Conservation (phyloP, 257 asterid species). For the Phtheirospermum japonicum region DNA sequence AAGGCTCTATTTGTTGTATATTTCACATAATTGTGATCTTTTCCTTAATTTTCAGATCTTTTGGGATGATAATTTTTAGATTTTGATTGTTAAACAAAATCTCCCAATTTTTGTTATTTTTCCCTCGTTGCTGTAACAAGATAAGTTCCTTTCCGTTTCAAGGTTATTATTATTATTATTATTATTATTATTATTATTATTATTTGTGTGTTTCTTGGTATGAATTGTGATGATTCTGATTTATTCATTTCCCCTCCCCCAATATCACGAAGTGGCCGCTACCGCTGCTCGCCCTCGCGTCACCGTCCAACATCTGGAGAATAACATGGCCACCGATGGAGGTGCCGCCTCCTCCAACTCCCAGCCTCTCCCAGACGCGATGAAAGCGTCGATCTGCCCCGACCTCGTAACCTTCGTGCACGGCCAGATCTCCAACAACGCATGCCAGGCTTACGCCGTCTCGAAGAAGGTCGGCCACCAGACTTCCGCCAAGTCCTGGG, state of each 20-base stretch:
- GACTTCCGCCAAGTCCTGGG: conserved; percentile 93
- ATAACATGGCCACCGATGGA: conserved; percentile 64
- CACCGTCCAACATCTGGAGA: conserved; percentile 53
- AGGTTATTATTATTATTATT: too few species aligned
- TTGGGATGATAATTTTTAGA: too few species aligned
- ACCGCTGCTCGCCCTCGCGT: conserved; percentile 79
- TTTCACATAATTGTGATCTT: too few species aligned
- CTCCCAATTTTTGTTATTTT: too few species aligned
- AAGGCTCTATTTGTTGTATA: too few species aligned
- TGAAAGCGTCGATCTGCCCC: conserved; percentile 62
- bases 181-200: too few species aligned
- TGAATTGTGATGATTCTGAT: too few species aligned
- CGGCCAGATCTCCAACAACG: conserved; percentile 36
- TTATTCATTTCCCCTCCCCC: not conserved
- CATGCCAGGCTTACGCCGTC: conserved; percentile 52
- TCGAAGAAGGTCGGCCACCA: conserved; percentile 81
- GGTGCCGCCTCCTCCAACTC: conserved; percentile 34
- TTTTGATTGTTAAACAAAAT: too few species aligned
- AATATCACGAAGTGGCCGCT: conserved; percentile 39
- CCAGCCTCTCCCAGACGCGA: conserved; percentile 62
- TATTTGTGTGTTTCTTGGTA: too few species aligned
- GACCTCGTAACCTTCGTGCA: conserved; percentile 29
- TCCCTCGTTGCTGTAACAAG: too few species aligned
- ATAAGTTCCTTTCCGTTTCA: too few species aligned
- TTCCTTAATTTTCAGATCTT: too few species aligned